These are phyloP conservation scores for Verticillium nonalfalfae DNA, from an alignment of 2,329 filamentous ascomycete genomes.

Conservation along the genomic window DNA sequence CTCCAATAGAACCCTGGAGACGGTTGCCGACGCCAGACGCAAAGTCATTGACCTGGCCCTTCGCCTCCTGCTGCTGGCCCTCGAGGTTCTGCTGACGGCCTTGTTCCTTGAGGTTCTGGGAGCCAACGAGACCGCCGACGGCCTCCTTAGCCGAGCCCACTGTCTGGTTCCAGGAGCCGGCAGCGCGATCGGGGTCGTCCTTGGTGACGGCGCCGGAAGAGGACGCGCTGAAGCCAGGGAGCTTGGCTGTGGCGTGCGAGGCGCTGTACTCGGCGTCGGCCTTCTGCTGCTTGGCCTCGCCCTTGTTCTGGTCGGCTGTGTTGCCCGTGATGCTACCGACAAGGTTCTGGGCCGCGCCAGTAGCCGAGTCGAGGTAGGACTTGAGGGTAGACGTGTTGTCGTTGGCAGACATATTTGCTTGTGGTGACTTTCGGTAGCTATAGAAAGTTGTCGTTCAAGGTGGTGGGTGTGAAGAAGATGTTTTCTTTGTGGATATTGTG, in stretches of 20 bases:
- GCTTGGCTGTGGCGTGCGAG: conserved; percentile 68
- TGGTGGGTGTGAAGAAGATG: background rate
- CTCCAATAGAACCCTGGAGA: conserved; percentile 65
- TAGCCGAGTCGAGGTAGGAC: conserved; percentile 68
- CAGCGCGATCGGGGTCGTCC: conserved; percentile 65
- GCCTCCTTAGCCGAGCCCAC: conserved; percentile 80
- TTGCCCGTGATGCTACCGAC: conserved; percentile 70
- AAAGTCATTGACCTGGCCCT: conserved; percentile 73
- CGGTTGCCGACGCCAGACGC: conserved; percentile 61
- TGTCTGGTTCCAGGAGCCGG: conserved; percentile 82
- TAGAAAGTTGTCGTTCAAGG: background rate
- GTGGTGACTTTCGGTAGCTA: background rate
- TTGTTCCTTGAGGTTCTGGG: conserved; percentile 59
- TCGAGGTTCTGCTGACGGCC: conserved; percentile 74
- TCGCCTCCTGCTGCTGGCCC: conserved; percentile 76
- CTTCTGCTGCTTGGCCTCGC: conserved; percentile 57
- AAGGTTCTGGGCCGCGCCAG: conserved; percentile 65
- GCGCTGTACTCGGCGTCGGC: conserved; percentile 63
- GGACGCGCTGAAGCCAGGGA: conserved; percentile 66
- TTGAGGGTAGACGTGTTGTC: conserved; percentile 65
- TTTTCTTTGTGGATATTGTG: background rate
- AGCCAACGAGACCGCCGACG: conserved; percentile 68
- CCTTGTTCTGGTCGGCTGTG: conserved; percentile 59
- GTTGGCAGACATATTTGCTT: conserved; percentile 9
- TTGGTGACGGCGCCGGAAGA: conserved; percentile 62